phyloP scores from a whole-genome alignment of 352 stramenopile species.

The Blastocystis sp. region DNA sequence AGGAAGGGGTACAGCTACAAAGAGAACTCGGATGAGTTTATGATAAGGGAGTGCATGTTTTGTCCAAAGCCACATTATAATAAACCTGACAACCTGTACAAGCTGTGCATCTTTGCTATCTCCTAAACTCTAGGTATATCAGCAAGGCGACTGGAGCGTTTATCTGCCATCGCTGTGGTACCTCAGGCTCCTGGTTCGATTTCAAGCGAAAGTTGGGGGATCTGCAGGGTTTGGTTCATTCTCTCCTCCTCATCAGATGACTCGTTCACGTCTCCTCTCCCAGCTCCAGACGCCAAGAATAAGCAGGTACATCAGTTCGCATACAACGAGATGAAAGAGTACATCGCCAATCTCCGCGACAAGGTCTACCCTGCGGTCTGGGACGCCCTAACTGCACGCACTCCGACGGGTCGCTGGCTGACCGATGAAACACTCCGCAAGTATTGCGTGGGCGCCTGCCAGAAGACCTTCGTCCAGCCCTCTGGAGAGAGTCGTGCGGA shows the following conservation, averaged over 20 bases:
- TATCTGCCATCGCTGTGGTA: conserved; percentile 80
- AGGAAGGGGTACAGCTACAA: conserved; percentile 49
- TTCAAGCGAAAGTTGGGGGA: conserved; percentile 73
- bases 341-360: conserved; percentile 22
- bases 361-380: conserved; percentile 5
- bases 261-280: background rate
- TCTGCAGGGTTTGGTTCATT: background rate
- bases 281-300: background rate
- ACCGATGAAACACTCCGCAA: conserved; percentile 73
- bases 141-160: conserved; percentile 77
- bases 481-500: conserved; percentile 67
- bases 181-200: conserved; percentile 77
- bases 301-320: conserved; percentile 29
- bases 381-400: conserved; percentile 8
- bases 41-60: conserved; percentile 64
- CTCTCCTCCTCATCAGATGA: background rate
- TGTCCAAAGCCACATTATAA: conserved; percentile 73
- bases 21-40: conserved; percentile 50
- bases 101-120: conserved; percentile 66
- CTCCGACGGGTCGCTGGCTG: conserved; percentile 67
- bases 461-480: conserved; percentile 75
- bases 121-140: conserved; percentile 69
- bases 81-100: conserved; percentile 78
- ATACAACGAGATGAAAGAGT: conserved; percentile 38
- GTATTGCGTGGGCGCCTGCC: conserved; percentile 78